Conservation (phyloP, 805 yeast species). For the Kodamaea restingae region DNA sequence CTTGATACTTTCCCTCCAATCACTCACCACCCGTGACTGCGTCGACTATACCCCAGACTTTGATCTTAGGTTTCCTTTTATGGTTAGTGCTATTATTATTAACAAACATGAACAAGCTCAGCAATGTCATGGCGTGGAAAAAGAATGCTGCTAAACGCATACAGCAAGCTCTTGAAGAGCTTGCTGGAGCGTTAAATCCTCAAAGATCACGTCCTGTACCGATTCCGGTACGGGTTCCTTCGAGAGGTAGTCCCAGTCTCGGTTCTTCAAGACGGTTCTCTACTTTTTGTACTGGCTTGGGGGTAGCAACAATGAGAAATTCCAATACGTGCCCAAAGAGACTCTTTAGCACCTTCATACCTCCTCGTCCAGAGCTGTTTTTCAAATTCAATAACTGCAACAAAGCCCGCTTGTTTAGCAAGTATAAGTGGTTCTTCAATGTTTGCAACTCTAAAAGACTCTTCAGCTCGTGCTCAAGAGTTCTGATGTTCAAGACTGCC, state of each 20-base stretch:
- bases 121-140: constrained; percentile 42
- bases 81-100: constrained; percentile 6
- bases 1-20: constrained; percentile 1
- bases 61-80: constrained; percentile 7
- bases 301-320: not conserved
- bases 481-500: constrained; percentile 3
- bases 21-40: constrained; percentile 7
- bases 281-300: constrained; percentile 6
- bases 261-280: constrained; percentile 8
- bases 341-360: constrained; percentile 5
- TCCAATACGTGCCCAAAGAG: constrained; percentile 1
- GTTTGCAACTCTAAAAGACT: constrained; percentile 12
- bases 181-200: constrained; percentile 29
- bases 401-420: constrained; percentile 7
- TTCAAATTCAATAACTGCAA: constrained; percentile 10
- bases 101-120: constrained; percentile 19
- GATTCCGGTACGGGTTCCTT: constrained; percentile 37
- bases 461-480: constrained; percentile 7
- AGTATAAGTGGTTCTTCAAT: constrained; percentile 11
- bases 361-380: constrained; percentile 3
- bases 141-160: constrained; percentile 45
- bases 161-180: constrained; percentile 46
- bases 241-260: constrained; percentile 4
- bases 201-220: constrained; percentile 29
- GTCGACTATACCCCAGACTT: constrained; percentile 3